phyloP scores from a whole-genome alignment of 441 rosid species.

The Aleurites moluccanus region DNA sequence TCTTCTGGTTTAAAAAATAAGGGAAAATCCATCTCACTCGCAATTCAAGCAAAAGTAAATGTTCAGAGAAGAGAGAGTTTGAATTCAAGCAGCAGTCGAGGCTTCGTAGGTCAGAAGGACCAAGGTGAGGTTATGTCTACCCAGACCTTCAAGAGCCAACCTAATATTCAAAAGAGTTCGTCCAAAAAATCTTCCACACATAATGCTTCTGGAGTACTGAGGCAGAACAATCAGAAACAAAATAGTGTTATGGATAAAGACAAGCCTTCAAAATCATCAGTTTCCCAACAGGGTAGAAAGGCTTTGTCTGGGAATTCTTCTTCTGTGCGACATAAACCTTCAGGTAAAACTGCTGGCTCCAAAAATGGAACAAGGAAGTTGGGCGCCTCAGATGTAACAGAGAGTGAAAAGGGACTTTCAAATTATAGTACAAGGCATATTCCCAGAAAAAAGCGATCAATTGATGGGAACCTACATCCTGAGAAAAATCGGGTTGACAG shows the following conservation, averaged over 20 bases:
- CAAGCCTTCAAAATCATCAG: conserved; percentile 43
- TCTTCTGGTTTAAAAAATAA: conserved; percentile 43
- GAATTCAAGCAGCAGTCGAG: conserved; percentile 46
- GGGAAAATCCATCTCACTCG: conserved; percentile 78
- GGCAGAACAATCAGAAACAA: conserved; percentile 91
- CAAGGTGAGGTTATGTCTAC: conserved; percentile 49
- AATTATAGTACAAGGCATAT: conserved; percentile 35
- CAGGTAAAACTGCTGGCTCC: conserved; percentile 41
- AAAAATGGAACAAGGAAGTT: conserved; percentile 60
- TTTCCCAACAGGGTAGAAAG: conserved; percentile 48
- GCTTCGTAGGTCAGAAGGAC: conserved; percentile 45
- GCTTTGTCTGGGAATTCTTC: conserved; percentile 35
- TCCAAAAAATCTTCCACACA: conserved; percentile 44
- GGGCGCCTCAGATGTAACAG: conserved; percentile 31
- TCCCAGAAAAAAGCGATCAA: conserved; percentile 70
- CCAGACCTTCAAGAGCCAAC: conserved; percentile 59
- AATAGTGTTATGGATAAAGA: conserved; percentile 53
- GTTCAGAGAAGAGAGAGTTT: conserved; percentile 76
- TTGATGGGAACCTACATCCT: conserved; percentile 42
- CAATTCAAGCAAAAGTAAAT: conserved; percentile 86
- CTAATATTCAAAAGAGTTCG: conserved; percentile 47
- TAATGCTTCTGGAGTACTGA: conserved; percentile 57
- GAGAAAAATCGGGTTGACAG: conserved; percentile 44
- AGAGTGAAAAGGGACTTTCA: conserved; percentile 41
- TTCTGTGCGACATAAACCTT: conserved; percentile 36